These are phyloP conservation scores for Zalaria obscura DNA, from an alignment of 2,329 filamentous ascomycete genomes.

Conservation along the genomic window DNA sequence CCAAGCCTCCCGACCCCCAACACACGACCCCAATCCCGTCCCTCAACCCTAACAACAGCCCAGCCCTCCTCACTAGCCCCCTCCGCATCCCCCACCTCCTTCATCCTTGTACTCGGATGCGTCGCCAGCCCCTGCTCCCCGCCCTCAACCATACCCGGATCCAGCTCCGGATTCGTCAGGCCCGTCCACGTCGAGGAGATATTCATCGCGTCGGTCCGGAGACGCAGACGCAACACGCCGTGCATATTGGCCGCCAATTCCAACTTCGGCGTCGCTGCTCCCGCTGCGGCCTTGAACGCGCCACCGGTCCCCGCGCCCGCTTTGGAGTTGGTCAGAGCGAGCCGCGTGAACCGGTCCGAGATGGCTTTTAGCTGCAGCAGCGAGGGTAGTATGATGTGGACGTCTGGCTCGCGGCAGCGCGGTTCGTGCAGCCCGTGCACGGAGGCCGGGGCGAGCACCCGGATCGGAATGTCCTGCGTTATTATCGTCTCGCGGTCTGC, in stretches of 20 bases:
- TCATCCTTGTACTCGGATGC: conserved; percentile 71
- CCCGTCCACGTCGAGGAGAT: conserved; percentile 79
- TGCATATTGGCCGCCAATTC: conserved; percentile 92
- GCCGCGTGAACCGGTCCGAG: conserved; percentile 85
- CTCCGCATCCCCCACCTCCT: conserved; percentile 37
- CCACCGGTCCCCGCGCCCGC: conserved; percentile 8
- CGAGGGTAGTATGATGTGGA: conserved; percentile 81
- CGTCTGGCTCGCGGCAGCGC: conserved; percentile 76
- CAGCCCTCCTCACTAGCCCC: conserved; percentile 66
- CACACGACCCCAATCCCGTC: conserved; percentile 87
- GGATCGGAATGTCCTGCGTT: conserved; percentile 90
- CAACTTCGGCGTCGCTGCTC: conserved; percentile 43
- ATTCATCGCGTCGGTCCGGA: conserved; percentile 69
- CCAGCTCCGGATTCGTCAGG: conserved; percentile 75
- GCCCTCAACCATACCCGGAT: conserved; percentile 56
- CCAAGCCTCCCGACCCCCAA: conserved; percentile 81
- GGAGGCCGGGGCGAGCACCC: conserved; percentile 66
- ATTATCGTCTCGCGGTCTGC: conserved; percentile 80
- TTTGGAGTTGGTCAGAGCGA: conserved; percentile 40
- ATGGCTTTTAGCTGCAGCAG: conserved; percentile 84
- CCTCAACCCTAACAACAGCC: conserved; percentile 84
- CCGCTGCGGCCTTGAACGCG: conserved; percentile 18
- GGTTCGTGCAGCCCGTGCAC: conserved; percentile 95
- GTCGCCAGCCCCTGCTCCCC: conserved; percentile 54
- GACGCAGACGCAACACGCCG: conserved; percentile 65